These are phyloP conservation scores for Podospora sp. DNA, from an alignment of 495 filamentous ascomycete genomes.

Conservation along the genomic window DNA sequence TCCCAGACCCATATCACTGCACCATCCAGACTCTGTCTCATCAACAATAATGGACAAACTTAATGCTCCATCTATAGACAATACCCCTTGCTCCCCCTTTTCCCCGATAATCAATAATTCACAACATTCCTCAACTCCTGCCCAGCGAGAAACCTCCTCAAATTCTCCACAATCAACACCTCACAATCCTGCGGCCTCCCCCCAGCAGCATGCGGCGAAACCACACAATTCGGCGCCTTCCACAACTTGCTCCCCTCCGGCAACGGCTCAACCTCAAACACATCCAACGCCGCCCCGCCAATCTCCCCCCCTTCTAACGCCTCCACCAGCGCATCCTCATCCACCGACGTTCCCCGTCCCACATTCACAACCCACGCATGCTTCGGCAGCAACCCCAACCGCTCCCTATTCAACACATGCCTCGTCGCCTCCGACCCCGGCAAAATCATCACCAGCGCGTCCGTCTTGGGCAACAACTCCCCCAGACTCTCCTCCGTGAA, in stretches of 20 bases:
- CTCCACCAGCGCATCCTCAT: constrained; percentile 76
- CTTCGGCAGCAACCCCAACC: constrained; percentile 72
- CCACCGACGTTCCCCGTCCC: constrained; percentile 75
- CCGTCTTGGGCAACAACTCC: constrained; percentile 66
- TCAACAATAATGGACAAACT: too few species aligned
- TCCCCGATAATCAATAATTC: constrained; percentile 20
- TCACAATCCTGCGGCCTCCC: constrained; percentile 58
- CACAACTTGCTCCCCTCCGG: constrained; percentile 43
- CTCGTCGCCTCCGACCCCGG: constrained; percentile 66
- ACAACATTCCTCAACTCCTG: constrained; percentile 58
- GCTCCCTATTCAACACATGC: constrained; percentile 66
- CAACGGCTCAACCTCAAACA: constrained; percentile 77
- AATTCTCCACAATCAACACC: constrained; percentile 55
- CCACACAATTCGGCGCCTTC: constrained; percentile 41
- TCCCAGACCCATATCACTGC: too few species aligned
- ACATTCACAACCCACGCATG: constrained; percentile 84
- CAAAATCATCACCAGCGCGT: constrained; percentile 78
- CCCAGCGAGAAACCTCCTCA: constrained; percentile 54
- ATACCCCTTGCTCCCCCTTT: neutral
- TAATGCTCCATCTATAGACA: neutral
- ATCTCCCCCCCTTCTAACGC: constrained; percentile 70
- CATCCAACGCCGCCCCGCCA: constrained; percentile 70
- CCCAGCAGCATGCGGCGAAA: constrained; percentile 52
- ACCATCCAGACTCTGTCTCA: too few species aligned
- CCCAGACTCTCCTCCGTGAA: constrained; percentile 46